Evolutionary conservation across 176 grass and related monocot genomes (phyloP).

Genomic region (Aegilops tauschii): DNA sequence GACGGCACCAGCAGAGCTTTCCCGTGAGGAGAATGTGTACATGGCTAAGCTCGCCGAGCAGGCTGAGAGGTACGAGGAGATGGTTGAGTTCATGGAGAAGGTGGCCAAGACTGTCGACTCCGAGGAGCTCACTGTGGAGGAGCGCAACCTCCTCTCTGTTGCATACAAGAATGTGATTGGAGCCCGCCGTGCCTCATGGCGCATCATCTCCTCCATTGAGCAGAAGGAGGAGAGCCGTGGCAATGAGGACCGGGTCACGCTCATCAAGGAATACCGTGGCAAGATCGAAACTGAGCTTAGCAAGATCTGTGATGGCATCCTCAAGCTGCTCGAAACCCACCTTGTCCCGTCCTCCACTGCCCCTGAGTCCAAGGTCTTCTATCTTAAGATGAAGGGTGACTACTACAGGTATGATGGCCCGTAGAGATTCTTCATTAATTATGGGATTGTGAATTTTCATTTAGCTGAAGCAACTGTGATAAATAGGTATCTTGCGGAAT

Average conservation of each 20-base stretch:
- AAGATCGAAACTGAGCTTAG: constrained; percentile 78
- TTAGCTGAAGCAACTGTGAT: constrained; percentile 29
- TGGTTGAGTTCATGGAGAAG: constrained; percentile 96
- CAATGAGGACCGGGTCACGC: constrained; percentile 63
- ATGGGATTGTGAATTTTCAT: background rate
- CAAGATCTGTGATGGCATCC: constrained; percentile 79
- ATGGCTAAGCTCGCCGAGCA: constrained; percentile 90
- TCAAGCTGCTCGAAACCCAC: constrained; percentile 73
- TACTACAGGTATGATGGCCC: constrained; percentile 67
- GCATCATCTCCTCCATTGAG: constrained; percentile 85
- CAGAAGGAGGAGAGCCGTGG: constrained; percentile 87
- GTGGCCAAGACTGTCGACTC: constrained; percentile 64
- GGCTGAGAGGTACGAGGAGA: constrained; percentile 89
- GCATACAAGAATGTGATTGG: constrained; percentile 93
- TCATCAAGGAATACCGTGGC: constrained; percentile 75
- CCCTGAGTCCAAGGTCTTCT: constrained; percentile 86
- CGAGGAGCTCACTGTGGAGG: constrained; percentile 74
- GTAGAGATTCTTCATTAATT: background rate
- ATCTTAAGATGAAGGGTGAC: constrained; percentile 96
- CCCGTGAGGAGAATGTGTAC: constrained; percentile 83
- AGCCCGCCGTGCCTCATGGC: constrained; percentile 74
- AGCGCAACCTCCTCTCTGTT: constrained; percentile 87
- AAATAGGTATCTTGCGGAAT: constrained; percentile 85
- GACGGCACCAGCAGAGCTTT: constrained; percentile 56
- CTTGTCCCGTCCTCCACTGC: constrained; percentile 73